phyloP scores from a whole-genome alignment of 305 asterid species.

The Nicotiana rustica region DNA sequence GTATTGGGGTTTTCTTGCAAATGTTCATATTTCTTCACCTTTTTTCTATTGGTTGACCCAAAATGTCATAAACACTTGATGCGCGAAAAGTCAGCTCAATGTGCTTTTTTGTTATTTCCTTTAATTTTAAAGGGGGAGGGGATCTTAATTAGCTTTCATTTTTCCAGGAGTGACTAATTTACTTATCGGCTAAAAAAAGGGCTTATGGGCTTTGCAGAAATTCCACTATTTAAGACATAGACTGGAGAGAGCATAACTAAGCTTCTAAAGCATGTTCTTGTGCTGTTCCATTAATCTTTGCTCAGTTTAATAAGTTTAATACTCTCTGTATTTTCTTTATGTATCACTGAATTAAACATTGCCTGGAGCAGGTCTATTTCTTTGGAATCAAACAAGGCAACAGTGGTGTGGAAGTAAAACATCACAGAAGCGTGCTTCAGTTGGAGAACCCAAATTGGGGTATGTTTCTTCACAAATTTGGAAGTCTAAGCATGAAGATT shows the following conservation, averaged over 20 bases:
- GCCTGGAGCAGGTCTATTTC: constrained; percentile 68
- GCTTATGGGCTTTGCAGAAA: constrained; percentile 7
- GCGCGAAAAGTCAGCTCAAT: neutral
- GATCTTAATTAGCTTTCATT: constrained; percentile 8
- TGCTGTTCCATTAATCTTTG: neutral
- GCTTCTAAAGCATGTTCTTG: constrained; percentile 30
- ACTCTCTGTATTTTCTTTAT: constrained; percentile 8
- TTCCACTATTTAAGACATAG: constrained; percentile 4
- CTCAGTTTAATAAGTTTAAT: constrained; percentile 3
- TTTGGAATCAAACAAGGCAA: constrained; percentile 87
- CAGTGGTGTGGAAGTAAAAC: constrained; percentile 83
- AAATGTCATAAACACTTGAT: neutral
- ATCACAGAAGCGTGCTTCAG: constrained; percentile 51
- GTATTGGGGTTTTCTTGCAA: constrained; percentile 26
- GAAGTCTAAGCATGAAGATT: constrained; percentile 22
- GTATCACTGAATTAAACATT: constrained; percentile 6
- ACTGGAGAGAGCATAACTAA: constrained; percentile 16
- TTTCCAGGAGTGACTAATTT: neutral
- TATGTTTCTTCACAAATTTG: constrained; percentile 36
- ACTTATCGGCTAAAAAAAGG: neutral
- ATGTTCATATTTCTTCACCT: neutral
- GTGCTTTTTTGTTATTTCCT: neutral
- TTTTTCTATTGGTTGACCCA: neutral
- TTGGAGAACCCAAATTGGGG: constrained; percentile 76
- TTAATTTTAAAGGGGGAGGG: neutral